These are phyloP conservation scores for Hygrophila difformis DNA, from an alignment of 257 asterid species.

Conservation along the genomic window DNA sequence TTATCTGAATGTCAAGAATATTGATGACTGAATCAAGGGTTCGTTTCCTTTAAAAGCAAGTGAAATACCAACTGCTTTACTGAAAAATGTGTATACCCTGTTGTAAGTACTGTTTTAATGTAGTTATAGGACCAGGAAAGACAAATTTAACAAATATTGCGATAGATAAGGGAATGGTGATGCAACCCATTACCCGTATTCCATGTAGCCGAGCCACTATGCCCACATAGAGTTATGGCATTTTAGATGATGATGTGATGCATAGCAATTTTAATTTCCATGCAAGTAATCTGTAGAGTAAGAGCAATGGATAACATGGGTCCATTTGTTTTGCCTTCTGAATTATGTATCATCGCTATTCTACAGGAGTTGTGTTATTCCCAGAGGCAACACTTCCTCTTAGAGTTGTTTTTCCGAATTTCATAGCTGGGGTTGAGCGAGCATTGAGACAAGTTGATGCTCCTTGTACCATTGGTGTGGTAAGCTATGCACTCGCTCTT, in stretches of 20 bases:
- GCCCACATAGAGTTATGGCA: no score
- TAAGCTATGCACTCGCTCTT: constrained; percentile 32
- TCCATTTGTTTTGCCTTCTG: constrained; percentile 8
- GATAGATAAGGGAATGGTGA: no score
- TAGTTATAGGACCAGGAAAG: no score
- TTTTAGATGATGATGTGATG: no score
- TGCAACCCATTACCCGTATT: no score
- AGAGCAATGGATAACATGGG: no score
- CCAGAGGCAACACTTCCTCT: constrained; percentile 97
- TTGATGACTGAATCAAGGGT: not conserved
- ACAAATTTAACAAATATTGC: no score
- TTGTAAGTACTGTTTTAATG: no score
- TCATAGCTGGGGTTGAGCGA: constrained; percentile 77
- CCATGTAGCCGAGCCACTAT: no score
- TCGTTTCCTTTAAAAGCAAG: not conserved
- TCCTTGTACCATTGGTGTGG: constrained; percentile 85
- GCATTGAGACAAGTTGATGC: constrained; percentile 74
- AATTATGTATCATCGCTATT: constrained; percentile 8
- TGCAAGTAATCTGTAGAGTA: no score
- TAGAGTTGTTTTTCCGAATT: constrained; percentile 63
- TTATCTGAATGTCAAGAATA: not conserved
- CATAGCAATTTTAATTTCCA: no score
- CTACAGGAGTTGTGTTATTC: constrained; percentile 84
- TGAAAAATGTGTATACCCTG: no score
- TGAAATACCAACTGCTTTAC: not conserved